A percentile compares a stretch with the other conserved stretches of the same genome.
These are phyloP conservation scores for Arabidopsis thaliana DNA, from an alignment of 345 rosid genomes.

Conservation along the genomic window TAIR10.1 NC_003070.9:4392001-4392500, in stretches of 20 bases:
- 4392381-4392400: not conserved
- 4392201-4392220: slow-evolving; percentile 40
- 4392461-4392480: slow-evolving; percentile 9
- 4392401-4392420: slow-evolving; percentile 11
- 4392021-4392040: slow-evolving; percentile 31
- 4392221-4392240: slow-evolving; percentile 23
- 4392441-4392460: slow-evolving; percentile 17
- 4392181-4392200: slow-evolving; percentile 8
- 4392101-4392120: slow-evolving; percentile 24
- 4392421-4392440: slow-evolving; percentile 8
- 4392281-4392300: slow-evolving; percentile 8
- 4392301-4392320: slow-evolving; percentile 25
- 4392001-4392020: slow-evolving; percentile 33
- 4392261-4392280: slow-evolving; percentile 17
- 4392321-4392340: slow-evolving; percentile 15
- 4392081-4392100: slow-evolving; percentile 1
- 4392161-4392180: not conserved
- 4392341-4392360: slow-evolving; percentile 28
- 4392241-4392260: slow-evolving; percentile 17
- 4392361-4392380: slow-evolving; percentile 33
- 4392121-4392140: slow-evolving; percentile 17
- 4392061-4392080: slow-evolving; percentile 8
- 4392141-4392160: slow-evolving; percentile 31
- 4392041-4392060: slow-evolving; percentile 33
- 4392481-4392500: slow-evolving; percentile 13